Conservation (phyloP, 495 filamentous ascomycete genomes). For the Penicillium coffeae region DNA sequence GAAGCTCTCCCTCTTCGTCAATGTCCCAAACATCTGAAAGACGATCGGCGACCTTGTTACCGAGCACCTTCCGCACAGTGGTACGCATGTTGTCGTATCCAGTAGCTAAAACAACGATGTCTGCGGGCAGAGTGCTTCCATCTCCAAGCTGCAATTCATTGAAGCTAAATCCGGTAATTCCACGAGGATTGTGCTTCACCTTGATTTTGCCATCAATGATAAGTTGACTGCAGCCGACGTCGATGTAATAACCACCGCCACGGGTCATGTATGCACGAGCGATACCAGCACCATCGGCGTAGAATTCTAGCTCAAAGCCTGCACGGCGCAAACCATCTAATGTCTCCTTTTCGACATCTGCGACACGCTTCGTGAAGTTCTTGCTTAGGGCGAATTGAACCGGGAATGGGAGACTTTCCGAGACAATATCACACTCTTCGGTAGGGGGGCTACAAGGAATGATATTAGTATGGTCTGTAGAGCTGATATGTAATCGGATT, state of each 20-base stretch:
- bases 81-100: constrained; percentile 79
- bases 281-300: constrained; percentile 61
- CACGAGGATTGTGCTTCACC: constrained; percentile 63
- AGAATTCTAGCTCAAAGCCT: constrained; percentile 66
- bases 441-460: constrained; percentile 30
- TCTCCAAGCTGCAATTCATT: constrained; percentile 58
- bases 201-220: constrained; percentile 74
- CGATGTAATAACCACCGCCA: constrained; percentile 77
- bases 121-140: constrained; percentile 61
- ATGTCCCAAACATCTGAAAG: constrained; percentile 75
- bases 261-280: constrained; percentile 66
- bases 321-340: constrained; percentile 59
- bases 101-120: constrained; percentile 77
- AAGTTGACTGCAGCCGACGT: constrained; percentile 66
- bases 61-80: constrained; percentile 57
- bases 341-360: constrained; percentile 47
- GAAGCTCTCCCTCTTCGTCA: constrained; percentile 71
- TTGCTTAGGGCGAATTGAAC: constrained; percentile 54
- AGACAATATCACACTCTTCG: constrained; percentile 61
- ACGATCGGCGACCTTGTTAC: constrained; percentile 62
- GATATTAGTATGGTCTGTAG: not conserved
- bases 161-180: constrained; percentile 51
- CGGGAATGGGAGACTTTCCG: constrained; percentile 54
- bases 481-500: not conserved
- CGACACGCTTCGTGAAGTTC: constrained; percentile 46